Percentiles rank a stretch among this genome's conserved stretches.
These are phyloP conservation scores for Sordariomycetes sp. DNA, from an alignment of 2,329 filamentous ascomycete species.

Conservation along the genomic window DNA sequence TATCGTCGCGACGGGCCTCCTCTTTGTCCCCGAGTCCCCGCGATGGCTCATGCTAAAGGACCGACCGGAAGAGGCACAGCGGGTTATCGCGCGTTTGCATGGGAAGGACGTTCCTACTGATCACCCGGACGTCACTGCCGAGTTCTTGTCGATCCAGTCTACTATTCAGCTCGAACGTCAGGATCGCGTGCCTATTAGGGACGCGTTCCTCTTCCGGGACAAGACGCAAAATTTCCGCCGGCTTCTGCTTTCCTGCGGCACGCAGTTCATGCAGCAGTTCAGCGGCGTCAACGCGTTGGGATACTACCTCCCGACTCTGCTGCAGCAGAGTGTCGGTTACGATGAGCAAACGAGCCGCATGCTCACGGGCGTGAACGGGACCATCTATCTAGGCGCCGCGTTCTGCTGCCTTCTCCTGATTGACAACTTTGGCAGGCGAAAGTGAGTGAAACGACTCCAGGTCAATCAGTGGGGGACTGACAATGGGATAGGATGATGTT, in stretches of 20 bases:
- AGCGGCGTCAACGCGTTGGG: slow-evolving; percentile 28
- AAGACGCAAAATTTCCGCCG: slow-evolving; percentile 22
- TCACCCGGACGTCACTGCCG: slow-evolving; percentile 14
- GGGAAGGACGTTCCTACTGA: slow-evolving; percentile 8
- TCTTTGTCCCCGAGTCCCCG: slow-evolving; percentile 16
- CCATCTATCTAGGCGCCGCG: slow-evolving; percentile 21
- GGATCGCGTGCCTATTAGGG: slow-evolving; percentile 16
- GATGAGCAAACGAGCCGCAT: slow-evolving; percentile 35
- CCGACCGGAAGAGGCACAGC: slow-evolving; percentile 19
- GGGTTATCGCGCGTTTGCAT: slow-evolving; percentile 3
- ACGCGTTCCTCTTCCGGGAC: slow-evolving; percentile 21
- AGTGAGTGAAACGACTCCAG: slow-evolving; percentile 12
- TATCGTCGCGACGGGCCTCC: slow-evolving; percentile 16
- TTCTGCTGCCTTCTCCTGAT: slow-evolving; percentile 23
- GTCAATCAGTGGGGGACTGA: background rate
- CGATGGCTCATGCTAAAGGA: slow-evolving; percentile 22
- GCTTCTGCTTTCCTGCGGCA: slow-evolving; percentile 26
- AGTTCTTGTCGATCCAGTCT: slow-evolving; percentile 21
- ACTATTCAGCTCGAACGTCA: slow-evolving; percentile 20
- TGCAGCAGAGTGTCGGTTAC: slow-evolving; percentile 42
- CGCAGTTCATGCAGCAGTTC: slow-evolving; percentile 31
- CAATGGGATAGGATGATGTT: slow-evolving; percentile 19
- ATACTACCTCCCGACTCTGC: slow-evolving; percentile 37
- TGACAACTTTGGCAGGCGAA: slow-evolving; percentile 23
- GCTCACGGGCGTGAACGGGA: slow-evolving; percentile 36